Evolutionary conservation across 108 stramenopile species (phyloP).

Genomic region (Discostella stelligeroides): DNA sequence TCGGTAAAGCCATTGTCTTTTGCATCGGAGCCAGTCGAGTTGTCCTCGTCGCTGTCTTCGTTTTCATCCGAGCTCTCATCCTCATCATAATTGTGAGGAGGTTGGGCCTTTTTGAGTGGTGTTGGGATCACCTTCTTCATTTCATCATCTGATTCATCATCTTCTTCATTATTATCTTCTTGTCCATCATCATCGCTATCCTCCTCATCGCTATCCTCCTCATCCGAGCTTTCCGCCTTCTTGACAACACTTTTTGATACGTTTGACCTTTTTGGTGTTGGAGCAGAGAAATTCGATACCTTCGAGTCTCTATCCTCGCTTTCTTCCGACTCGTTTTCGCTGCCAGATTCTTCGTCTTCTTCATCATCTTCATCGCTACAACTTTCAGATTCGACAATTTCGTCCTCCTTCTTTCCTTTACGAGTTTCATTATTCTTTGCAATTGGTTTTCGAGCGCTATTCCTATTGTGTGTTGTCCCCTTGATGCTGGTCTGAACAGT

Average conservation of each 20-base stretch:
- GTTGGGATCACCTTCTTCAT: constrained; percentile 14
- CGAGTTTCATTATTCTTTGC: too few relatives aligned
- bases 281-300: too few relatives aligned
- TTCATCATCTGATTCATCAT: constrained; percentile 24
- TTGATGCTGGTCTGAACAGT: too few relatives aligned
- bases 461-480: too few relatives aligned
- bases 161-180: neutral
- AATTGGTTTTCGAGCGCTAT: too few relatives aligned
- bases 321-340: constrained; percentile 20
- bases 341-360: constrained; percentile 21
- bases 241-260: constrained; percentile 8
- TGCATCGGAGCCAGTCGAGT: constrained; percentile 11
- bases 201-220: constrained; percentile 19
- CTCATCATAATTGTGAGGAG: neutral
- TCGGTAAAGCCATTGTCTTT: constrained; percentile 47
- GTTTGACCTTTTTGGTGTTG: too few relatives aligned
- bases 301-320: too few relatives aligned
- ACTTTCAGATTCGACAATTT: neutral
- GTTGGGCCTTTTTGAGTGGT: constrained; percentile 19
- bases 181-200: too few relatives aligned
- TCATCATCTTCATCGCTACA: neutral
- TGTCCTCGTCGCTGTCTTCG: constrained; percentile 27
- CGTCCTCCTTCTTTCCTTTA: too few relatives aligned
- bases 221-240: constrained; percentile 15
- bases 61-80: constrained; percentile 9